Evolutionary conservation across 1,284 basidiomycete species (phyloP), one percentile per base, ranked within the genome.

Genomic region (Cerioporus squamosus): DNA sequence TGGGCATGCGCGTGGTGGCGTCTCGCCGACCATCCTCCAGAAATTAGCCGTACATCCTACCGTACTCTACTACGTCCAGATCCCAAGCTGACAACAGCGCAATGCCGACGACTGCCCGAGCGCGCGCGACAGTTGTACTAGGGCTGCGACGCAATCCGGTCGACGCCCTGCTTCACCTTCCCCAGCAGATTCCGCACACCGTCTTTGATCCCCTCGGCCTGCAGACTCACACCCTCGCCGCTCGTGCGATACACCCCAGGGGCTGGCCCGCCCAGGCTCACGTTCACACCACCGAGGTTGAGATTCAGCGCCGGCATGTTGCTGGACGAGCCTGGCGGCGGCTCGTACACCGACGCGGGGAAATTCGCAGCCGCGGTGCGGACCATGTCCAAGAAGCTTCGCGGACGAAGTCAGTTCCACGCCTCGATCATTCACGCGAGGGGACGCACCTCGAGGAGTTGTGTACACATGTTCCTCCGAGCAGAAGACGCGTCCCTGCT

Each of bases 391-490:
- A 91, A 75, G 71, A 87, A 93, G 67, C 88, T 92, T 23, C 51
- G 38, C n/a, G 40, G 29, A 40, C 53, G 22, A 60, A 53, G 31
- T 43, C 54, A 57, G 6, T 43, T 10, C n/a, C 58, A 14, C 36
- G 18, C 39, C 44, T 55, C 53, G 51, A 44, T 52, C 46, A 50
- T 51, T 45, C 55, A 51, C 63, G 44, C 36, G 46, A 39, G 31
- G 26, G 8, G 51, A 65, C 82, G 59, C 71, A 95, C 93, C 87
- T 92, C 18, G 87, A 87, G 4, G 95, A 97, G 71, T 97, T 98
- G 73, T 96, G 95, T 17, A 98, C 83, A 63, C 89, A 95, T 42
- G 93, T 96, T 10, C 96, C 95, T 9, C 96, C 95, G 2, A 98
- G 85, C 3, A 98, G 74, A 45, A 97, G 78, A 23, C 95, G 81